Evolutionary conservation across 2,329 filamentous ascomycete genomes (phyloP).

Genomic region (Colletotrichum lini): DNA sequence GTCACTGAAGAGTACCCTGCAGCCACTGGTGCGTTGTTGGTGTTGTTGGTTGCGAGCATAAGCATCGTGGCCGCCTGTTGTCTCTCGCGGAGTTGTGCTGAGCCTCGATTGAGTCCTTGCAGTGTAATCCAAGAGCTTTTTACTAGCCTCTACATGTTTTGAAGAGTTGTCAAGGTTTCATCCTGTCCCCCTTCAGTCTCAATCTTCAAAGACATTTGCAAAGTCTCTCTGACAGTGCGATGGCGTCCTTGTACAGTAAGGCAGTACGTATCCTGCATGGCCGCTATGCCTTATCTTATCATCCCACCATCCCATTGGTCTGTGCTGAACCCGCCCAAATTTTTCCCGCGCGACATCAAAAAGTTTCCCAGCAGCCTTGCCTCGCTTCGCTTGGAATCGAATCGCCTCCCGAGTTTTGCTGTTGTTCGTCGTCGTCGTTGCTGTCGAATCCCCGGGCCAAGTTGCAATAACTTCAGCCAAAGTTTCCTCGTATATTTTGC

Average conservation of each 20-base stretch:
- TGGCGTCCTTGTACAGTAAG: no score
- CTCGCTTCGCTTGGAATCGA: conserved; percentile 19
- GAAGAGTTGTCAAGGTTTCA: no score
- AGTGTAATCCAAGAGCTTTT: not conserved
- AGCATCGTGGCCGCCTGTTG: not conserved
- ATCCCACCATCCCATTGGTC: conserved; percentile 34
- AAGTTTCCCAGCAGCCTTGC: conserved; percentile 36
- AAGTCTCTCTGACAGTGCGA: conserved; percentile 14
- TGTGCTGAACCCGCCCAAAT: conserved; percentile 33
- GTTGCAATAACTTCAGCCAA: conserved; percentile 30
- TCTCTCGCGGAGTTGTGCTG: no score
- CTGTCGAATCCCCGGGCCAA: conserved; percentile 12
- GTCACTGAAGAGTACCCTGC: conserved; percentile 10
- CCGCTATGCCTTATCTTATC: conserved; percentile 37
- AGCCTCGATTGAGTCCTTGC: no score
- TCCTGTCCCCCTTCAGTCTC: not conserved
- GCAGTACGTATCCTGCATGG: conserved; percentile 10
- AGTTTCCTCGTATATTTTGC: conserved; percentile 16
- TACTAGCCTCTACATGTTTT: not conserved
- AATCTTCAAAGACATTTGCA: not conserved
- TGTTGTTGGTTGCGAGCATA: not conserved
- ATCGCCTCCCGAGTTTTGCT: conserved; percentile 18
- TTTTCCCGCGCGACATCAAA: conserved; percentile 42
- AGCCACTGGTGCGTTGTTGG: not conserved
- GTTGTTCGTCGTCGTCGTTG: conserved; percentile 6